Evolutionary conservation across 768 basidiomycete species (phyloP).

Genomic region (Podaxis sp.): DNA sequence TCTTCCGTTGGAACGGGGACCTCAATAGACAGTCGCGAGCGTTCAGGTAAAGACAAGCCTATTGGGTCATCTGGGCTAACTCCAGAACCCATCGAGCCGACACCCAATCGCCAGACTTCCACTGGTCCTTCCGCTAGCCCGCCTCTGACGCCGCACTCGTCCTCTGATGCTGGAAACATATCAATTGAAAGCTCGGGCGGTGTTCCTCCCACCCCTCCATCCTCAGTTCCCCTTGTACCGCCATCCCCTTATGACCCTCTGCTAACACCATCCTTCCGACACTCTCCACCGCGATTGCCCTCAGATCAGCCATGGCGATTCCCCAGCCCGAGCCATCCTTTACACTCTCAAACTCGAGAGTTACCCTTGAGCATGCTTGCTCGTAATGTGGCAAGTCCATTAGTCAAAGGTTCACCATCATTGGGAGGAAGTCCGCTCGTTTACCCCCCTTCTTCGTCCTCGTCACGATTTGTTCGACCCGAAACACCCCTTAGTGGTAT

Average conservation of each 20-base stretch:
- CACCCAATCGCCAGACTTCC: not conserved
- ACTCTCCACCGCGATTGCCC: constrained; percentile 72
- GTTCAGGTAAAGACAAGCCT: constrained; percentile 21
- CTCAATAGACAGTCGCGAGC: constrained; percentile 20
- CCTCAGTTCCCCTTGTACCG: constrained; percentile 41
- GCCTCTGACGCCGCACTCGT: constrained; percentile 36
- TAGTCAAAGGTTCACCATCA: constrained; percentile 32
- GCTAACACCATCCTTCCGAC: constrained; percentile 73
- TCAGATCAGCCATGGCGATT: constrained; percentile 84
- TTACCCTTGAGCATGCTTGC: constrained; percentile 66
- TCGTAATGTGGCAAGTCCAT: constrained; percentile 50
- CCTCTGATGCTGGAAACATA: constrained; percentile 28
- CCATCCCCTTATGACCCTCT: constrained; percentile 78
- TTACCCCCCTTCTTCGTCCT: constrained; percentile 33
- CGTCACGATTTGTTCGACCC: constrained; percentile 16
- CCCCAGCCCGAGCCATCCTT: constrained; percentile 75
- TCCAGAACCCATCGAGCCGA: constrained; percentile 18
- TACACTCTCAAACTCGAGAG: constrained; percentile 65
- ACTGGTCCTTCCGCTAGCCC: constrained; percentile 18
- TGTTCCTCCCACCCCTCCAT: constrained; percentile 27
- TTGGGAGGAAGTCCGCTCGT: constrained; percentile 31
- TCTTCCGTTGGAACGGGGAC: constrained; percentile 28
- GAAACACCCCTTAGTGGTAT: constrained; percentile 17
- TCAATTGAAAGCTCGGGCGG: constrained; percentile 26
- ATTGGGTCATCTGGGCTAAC: not conserved